Evolutionary conservation across 306 rosid genomes (phyloP).

Genomic region (Medicago truncatula): MtrunA17r5.0-ANR NC_053049.1:33921001-33921500

Average conservation of each 20-base stretch:
- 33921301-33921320: constrained; percentile 49
- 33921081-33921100: constrained; percentile 50
- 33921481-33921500: constrained; percentile 33
- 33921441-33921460: constrained; percentile 49
- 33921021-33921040: constrained; percentile 44
- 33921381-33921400: constrained; percentile 36
- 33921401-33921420: constrained; percentile 37
- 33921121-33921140: constrained; percentile 37
- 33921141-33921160: constrained; percentile 13
- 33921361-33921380: constrained; percentile 28
- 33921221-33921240: constrained; percentile 47
- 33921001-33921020: constrained; percentile 10
- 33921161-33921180: constrained; percentile 17
- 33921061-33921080: constrained; percentile 14
- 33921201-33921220: constrained; percentile 23
- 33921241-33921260: constrained; percentile 39
- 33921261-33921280: constrained; percentile 56
- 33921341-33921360: constrained; percentile 44
- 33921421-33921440: constrained; percentile 32
- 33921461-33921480: constrained; percentile 42
- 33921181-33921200: constrained; percentile 39
- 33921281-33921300: constrained; percentile 47
- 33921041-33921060: constrained; percentile 41
- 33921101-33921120: constrained; percentile 30
- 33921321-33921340: constrained; percentile 41